Evolutionary conservation across 257 asterid species (phyloP).

Genomic region (Catharanthus roseus): DNA sequence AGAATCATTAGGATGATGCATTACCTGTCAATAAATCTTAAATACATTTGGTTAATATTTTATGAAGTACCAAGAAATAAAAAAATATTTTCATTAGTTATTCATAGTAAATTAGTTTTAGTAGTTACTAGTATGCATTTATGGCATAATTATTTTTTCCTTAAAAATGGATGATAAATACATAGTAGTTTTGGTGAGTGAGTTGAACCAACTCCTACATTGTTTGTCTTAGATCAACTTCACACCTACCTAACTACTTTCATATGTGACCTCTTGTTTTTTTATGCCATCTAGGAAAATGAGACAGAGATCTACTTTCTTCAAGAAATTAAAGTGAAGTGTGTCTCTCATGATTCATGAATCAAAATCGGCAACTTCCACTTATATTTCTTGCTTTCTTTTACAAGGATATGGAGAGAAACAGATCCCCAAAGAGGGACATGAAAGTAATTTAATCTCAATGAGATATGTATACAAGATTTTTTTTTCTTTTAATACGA

Average conservation of each 20-base stretch:
- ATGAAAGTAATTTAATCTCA: no score
- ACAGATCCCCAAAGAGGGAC: no score
- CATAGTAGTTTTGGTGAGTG: not conserved
- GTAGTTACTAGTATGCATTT: not conserved
- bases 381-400: not conserved
- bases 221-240: conserved; percentile 1
- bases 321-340: conserved; percentile 1
- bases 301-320: not conserved
- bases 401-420: not conserved
- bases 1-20: no score
- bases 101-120: no score
- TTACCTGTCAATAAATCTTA: no score
- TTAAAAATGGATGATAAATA: not conserved
- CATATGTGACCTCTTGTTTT: not conserved
- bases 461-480: no score
- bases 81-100: not conserved
- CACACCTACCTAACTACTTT: conserved; percentile 5
- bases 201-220: conserved; percentile 2
- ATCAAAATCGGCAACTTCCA: not conserved
- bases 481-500: no score
- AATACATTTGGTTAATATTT: no score
- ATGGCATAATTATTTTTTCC: not conserved
- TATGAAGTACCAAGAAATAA: no score
- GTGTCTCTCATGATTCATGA: conserved; percentile 3
- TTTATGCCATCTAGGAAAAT: not conserved